Evolutionary conservation across 495 filamentous ascomycete species (phyloP).

Genomic region (Amniculicola lignicola): DNA sequence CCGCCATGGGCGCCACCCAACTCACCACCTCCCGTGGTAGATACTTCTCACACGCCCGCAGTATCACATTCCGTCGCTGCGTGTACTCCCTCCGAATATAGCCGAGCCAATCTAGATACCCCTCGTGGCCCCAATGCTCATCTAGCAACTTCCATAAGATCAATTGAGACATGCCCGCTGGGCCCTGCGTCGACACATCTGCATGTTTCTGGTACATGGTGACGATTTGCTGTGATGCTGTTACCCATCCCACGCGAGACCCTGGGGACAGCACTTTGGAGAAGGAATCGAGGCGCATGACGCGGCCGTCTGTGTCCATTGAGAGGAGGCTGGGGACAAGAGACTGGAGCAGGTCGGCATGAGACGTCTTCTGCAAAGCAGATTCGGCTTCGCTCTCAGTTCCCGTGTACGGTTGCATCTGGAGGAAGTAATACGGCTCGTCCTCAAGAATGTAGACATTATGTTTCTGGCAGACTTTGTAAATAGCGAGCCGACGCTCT

Average conservation of each 20-base stretch:
- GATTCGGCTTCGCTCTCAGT: constrained; percentile 49
- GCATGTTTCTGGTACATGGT: constrained; percentile 73
- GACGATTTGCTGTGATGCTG: constrained; percentile 75
- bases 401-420: constrained; percentile 82
- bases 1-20: constrained; percentile 82
- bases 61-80: constrained; percentile 65
- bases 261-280: constrained; percentile 66
- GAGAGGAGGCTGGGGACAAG: constrained; percentile 62
- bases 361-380: constrained; percentile 52
- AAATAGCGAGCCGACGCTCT: constrained; percentile 65
- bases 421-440: constrained; percentile 93
- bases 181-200: constrained; percentile 78
- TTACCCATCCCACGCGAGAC: constrained; percentile 61
- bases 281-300: constrained; percentile 67
- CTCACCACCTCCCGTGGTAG: constrained; percentile 73
- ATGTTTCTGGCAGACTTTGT: constrained; percentile 73
- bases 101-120: constrained; percentile 88
- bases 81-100: constrained; percentile 82
- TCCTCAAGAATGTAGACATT: constrained; percentile 89
- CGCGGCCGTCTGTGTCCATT: constrained; percentile 63
- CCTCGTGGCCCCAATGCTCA: constrained; percentile 90
- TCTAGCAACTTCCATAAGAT: constrained; percentile 86
- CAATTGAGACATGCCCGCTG: constrained; percentile 77
- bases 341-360: constrained; percentile 58
- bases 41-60: constrained; percentile 78